Evolutionary conservation across 2,329 filamentous ascomycete species (phyloP).

Genomic region (Decorospora gaudefroyi): DNA sequence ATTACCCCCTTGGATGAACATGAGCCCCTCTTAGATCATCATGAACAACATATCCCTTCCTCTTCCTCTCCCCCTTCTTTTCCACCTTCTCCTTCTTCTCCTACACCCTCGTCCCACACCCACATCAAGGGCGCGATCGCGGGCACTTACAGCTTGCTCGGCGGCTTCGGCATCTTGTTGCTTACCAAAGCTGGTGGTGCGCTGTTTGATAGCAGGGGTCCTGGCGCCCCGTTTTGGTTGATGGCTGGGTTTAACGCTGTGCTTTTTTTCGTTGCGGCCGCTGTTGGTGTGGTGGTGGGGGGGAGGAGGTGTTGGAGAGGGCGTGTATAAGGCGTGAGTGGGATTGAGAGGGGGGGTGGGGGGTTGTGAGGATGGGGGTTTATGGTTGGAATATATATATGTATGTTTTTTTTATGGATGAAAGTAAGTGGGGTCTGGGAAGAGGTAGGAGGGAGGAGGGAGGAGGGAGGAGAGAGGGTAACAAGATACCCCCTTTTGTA

Average conservation of each 20-base stretch:
- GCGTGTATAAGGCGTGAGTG: background rate
- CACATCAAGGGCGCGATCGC: slow-evolving; percentile 90
- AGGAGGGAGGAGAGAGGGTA: no score
- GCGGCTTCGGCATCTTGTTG: slow-evolving; percentile 85
- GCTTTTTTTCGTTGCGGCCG: slow-evolving; percentile 59
- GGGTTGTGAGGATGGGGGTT: background rate
- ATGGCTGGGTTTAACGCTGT: slow-evolving; percentile 86
- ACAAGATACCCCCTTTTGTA: no score
- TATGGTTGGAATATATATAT: background rate
- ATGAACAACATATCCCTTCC: slow-evolving; percentile 15
- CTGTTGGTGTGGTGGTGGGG: slow-evolving; percentile 22
- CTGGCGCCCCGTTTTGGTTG: slow-evolving; percentile 87
- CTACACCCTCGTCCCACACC: slow-evolving; percentile 41
- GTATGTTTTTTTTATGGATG: no score
- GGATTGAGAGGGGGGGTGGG: background rate
- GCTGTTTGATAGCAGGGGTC: slow-evolving; percentile 76
- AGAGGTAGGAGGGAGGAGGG: no score
- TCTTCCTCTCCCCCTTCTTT: slow-evolving; percentile 1
- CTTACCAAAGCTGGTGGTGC: slow-evolving; percentile 89
- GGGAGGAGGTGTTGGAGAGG: slow-evolving; percentile 10
- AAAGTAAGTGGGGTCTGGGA: background rate
- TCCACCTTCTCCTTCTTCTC: background rate
- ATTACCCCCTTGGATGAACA: slow-evolving; percentile 38
- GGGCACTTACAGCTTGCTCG: slow-evolving; percentile 89
- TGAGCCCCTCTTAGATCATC: slow-evolving; percentile 34